Conservation (phyloP, 257 asterid genomes). For the Petunia axillaris region DNA sequence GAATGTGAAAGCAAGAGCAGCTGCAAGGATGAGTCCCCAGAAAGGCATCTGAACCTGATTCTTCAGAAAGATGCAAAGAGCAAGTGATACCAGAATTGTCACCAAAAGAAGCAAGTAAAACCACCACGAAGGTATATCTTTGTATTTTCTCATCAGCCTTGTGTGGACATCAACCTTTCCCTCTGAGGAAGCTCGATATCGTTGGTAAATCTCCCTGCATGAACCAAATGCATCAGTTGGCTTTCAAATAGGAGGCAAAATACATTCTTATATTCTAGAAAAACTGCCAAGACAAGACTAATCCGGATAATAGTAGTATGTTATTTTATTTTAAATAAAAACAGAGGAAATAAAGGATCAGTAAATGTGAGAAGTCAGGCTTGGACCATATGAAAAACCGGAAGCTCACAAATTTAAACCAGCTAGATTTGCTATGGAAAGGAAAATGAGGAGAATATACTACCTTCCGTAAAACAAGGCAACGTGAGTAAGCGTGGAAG, state of each 20-base stretch:
- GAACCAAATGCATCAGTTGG: not conserved
- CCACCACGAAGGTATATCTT: conserved; percentile 77
- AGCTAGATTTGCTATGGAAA: not conserved
- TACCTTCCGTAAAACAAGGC: conserved; percentile 78
- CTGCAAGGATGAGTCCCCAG: conserved; percentile 71
- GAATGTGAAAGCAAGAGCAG: conserved; percentile 53
- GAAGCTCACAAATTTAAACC: not conserved
- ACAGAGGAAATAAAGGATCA: not conserved
- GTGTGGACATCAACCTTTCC: conserved; percentile 67
- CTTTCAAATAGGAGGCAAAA: not conserved
- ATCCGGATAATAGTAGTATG: not conserved
- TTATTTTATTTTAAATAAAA: no score
- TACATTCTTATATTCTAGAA: not conserved
- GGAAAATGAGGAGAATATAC: not conserved
- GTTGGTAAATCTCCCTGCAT: conserved; percentile 64
- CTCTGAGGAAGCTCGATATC: conserved; percentile 56
- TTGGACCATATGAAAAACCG: no score
- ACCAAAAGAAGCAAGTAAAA: conserved; percentile 57
- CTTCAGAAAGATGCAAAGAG: conserved; percentile 58
- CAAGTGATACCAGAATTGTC: conserved; percentile 48
- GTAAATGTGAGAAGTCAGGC: not conserved
- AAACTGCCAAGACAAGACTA: not conserved
- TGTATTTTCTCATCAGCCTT: conserved; percentile 62
- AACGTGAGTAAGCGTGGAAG: conserved; percentile 68
- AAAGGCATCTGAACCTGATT: conserved; percentile 64